phyloP scores from a whole-genome alignment of 345 rosid genomes.

The Ricinus communis region DNA sequence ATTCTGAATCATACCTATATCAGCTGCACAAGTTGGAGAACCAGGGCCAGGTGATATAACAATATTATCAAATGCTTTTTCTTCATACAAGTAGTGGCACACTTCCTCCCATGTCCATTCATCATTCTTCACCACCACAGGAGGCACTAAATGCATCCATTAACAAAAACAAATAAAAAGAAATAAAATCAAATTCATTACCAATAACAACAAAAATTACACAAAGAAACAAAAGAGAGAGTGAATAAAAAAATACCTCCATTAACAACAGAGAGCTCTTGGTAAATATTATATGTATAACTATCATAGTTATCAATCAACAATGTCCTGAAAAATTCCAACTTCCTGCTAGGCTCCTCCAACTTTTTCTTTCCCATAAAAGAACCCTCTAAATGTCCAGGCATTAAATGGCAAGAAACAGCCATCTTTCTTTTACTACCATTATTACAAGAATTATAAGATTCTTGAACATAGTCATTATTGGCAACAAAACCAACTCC shows the following conservation, averaged over 20 bases:
- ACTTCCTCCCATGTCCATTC: constrained; percentile 82
- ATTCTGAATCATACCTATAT: constrained; percentile 54
- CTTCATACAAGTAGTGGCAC: constrained; percentile 56
- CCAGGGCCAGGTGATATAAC: constrained; percentile 99
- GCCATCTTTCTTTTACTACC: constrained; percentile 19
- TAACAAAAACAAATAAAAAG: constrained; percentile 10
- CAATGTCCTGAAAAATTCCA: constrained; percentile 75
- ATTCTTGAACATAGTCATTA: constrained; percentile 24
- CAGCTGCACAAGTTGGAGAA: constrained; percentile 72
- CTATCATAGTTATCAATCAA: constrained; percentile 94
- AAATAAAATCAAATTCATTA: background rate
- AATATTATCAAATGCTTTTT: constrained; percentile 73
- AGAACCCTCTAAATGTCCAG: constrained; percentile 55
- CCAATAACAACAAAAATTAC: background rate
- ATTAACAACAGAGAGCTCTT: constrained; percentile 75
- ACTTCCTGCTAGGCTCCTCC: constrained; percentile 45
- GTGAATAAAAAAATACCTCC: constrained; percentile 50
- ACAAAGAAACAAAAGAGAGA: background rate
- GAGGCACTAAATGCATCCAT: constrained; percentile 57
- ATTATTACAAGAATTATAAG: constrained; percentile 19
- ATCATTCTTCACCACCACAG: constrained; percentile 80
- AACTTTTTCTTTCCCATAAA: constrained; percentile 39
- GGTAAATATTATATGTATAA: constrained; percentile 88
- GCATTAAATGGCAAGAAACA: constrained; percentile 42
- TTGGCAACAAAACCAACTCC: constrained; percentile 31